Conservation (phyloP, 192 early-diverging fungal species). For the Backusella circina region DNA sequence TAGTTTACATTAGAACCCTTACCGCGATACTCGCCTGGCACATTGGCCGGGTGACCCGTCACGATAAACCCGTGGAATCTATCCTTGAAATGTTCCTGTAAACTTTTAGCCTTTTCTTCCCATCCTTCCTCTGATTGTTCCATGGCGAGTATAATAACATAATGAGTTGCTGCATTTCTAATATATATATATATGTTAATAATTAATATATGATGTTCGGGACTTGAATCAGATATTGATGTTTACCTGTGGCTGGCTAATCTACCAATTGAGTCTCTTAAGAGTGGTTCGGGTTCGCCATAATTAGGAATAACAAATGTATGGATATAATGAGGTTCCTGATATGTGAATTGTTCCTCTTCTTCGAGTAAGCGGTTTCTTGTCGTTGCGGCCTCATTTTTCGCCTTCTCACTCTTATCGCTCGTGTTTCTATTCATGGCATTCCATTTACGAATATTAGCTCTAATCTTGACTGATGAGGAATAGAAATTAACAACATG, state of each 20-base stretch:
- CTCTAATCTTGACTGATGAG: slow-evolving; percentile 37
- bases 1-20: slow-evolving; percentile 72
- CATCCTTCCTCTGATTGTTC: slow-evolving; percentile 58
- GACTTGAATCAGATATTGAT: not conserved
- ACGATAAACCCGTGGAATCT: slow-evolving; percentile 63
- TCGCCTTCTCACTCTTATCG: not conserved
- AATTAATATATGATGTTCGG: not conserved
- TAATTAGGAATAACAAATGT: slow-evolving; percentile 70
- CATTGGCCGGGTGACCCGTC: slow-evolving; percentile 60
- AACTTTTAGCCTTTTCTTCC: slow-evolving; percentile 47
- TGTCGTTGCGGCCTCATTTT: not conserved
- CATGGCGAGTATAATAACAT: slow-evolving; percentile 68
- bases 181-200: no score
- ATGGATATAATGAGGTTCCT: slow-evolving; percentile 39
- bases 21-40: slow-evolving; percentile 67
- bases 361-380: not conserved
- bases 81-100: slow-evolving; percentile 49
- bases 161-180: slow-evolving; percentile 38
- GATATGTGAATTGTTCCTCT: not conserved
- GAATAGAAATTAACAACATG: slow-evolving; percentile 46
- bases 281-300: slow-evolving; percentile 58
- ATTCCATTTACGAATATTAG: slow-evolving; percentile 40
- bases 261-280: slow-evolving; percentile 63
- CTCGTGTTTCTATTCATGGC: not conserved
- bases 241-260: slow-evolving; percentile 57